Evolutionary conservation across 257 asterid genomes (phyloP), one percentile per base, ranked within the genome.

Genomic region (Knoxia roxburghii): DNA sequence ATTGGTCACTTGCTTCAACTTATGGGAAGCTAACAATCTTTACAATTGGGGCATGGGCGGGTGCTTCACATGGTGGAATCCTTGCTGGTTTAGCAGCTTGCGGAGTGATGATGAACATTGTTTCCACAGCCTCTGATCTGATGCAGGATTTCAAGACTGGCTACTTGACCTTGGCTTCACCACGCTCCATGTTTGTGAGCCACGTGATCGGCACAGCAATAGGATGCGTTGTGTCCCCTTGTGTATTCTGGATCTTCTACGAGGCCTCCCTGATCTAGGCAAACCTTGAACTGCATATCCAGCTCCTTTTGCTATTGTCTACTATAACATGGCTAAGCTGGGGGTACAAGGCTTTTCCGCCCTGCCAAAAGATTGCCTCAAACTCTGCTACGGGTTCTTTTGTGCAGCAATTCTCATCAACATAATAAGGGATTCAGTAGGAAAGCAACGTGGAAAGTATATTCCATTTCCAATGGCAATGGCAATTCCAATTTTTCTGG

Each of bases 381-480:
- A 69, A 20, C 67, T 88, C 2, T 88, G 93, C 67, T 85, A 80
- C 12, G 78, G 67, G 4, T 85, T 85, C 80, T 88, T 88, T 56
- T 76, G 78, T 1, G 87, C 80, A 23, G 86, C 95, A 29, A 74
- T 88, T 32, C 57, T 78, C 9, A 76, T 85, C 64, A 88, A 88
- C 70, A 9, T 68, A 18, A 67, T 81, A 1, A 79, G 85, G 63
- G 95, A 88, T 53, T 62, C 72, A 23, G n/a, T 76, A 46, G 95
- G 95, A 2, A 77, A 78, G 75, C 67, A 74, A 37, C 59, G 77
- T 49, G 72, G 82, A 0, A 68, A 78, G 83, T 88, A 76, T 51
- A 73, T 88, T 35, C 93, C 93, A 2, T 68, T 86, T 41, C 95
- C 95, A 3, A 86, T 88, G 90, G 92, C 92, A 3, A 87, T 87